Conservation (phyloP, 2,329 filamentous ascomycete species). For the Ascochyta koolunga region DNA sequence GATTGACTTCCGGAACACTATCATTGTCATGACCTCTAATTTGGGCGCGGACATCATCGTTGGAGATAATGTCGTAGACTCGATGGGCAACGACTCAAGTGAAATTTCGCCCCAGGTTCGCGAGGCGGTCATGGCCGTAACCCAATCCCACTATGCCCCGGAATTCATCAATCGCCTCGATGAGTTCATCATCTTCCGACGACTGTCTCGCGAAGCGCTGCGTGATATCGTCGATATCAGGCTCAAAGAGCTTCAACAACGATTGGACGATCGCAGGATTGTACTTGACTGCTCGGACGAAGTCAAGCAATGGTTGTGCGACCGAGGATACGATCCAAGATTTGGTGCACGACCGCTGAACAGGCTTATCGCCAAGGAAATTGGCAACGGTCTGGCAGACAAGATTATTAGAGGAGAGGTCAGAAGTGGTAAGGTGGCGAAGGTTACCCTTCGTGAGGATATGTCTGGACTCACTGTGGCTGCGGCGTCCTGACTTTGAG, state of each 20-base stretch:
- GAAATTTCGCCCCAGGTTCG: conserved; percentile 77
- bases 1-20: conserved; percentile 94
- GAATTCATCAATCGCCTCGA: conserved; percentile 97
- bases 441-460: conserved; percentile 69
- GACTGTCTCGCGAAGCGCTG: conserved; percentile 77
- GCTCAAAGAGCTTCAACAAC: conserved; percentile 78
- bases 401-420: conserved; percentile 88
- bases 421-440: conserved; percentile 74
- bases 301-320: conserved; percentile 85
- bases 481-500: conserved; percentile 16
- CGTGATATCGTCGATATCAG: conserved; percentile 94
- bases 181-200: conserved; percentile 95
- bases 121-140: conserved; percentile 85
- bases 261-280: conserved; percentile 86
- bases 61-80: conserved; percentile 69
- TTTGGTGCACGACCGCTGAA: conserved; percentile 93
- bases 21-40: conserved; percentile 96
- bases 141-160: conserved; percentile 75
- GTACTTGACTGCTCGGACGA: conserved; percentile 71
- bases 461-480: conserved; percentile 34
- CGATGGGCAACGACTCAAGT: conserved; percentile 60
- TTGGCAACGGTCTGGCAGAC: conserved; percentile 87
- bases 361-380: conserved; percentile 85
- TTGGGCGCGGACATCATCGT: conserved; percentile 91
- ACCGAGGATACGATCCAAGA: conserved; percentile 86